Base-by-base conservation (phyloP, 306 rosid species). In the Betula pendula region DNA sequence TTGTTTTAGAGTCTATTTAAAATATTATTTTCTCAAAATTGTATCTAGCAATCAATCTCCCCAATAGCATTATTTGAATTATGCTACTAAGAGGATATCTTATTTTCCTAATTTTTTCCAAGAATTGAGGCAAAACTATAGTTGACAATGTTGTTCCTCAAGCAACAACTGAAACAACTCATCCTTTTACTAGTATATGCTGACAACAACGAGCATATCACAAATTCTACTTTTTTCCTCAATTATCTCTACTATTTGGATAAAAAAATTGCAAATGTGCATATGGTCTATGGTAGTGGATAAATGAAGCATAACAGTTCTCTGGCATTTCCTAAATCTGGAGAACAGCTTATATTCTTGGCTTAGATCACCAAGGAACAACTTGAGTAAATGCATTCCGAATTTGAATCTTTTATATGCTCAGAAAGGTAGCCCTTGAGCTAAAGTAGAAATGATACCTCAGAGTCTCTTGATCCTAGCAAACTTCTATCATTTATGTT, bases 401-500 rank as follows among this genome's bases (percentile, higher is more conserved):
- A 19, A 63, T 63, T 35, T 35, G 25, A 9, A 62, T 33, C 22
- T 33, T 65, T 35, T 16, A 35, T 35, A 19, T 19, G 70, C 44
- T 35, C 70, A 65, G 1, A 35, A 38, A 35, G 45, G 70, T 3
- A 35, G 47, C 22, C 19, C 25, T 35, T 65, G 3, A 35, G 47
- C 33, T 5, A 59, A 59, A 59, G 19, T 40, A 49, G 42, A 56
- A 75, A 45, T 78, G 45, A 77, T 88, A 95, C 99, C 97, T 95
- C 99, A 68, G 99, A 95, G 76, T 96, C 99, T 87, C 99, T 87
- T 44, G 93, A 88, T 51, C 99, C 99, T 35, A 92, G 96, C 85
- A 96, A 84, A 84, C 99, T 96, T 84, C 98, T 88, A 81, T 96
- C 99, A 68, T 96, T 96, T 81, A 96, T 96, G 81, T 96, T 96